phyloP scores from a whole-genome alignment of 768 basidiomycete genomes.

The Trametes maxima region DNA sequence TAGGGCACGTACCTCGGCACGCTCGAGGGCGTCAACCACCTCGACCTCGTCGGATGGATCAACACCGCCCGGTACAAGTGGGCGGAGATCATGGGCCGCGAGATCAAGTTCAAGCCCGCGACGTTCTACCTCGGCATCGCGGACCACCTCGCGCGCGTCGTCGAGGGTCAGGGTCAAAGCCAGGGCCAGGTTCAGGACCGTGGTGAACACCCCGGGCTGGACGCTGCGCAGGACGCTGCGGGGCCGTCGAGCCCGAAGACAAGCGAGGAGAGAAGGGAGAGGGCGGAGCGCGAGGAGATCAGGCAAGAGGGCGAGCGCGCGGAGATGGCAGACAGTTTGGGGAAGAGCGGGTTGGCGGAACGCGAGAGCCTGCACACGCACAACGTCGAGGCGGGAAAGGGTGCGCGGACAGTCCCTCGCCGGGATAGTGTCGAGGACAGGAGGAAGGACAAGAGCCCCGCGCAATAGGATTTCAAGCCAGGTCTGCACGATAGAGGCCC shows the following conservation, averaged over 20 bases:
- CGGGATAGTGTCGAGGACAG: background rate
- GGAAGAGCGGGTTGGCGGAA: slow-evolving; percentile 19
- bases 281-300: slow-evolving; percentile 27
- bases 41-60: slow-evolving; percentile 93
- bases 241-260: background rate
- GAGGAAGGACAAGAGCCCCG: slow-evolving; percentile 10
- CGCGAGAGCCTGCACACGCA: slow-evolving; percentile 1
- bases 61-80: slow-evolving; percentile 87
- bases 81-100: slow-evolving; percentile 84
- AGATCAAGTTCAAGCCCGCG: slow-evolving; percentile 89
- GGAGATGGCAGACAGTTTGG: slow-evolving; percentile 34
- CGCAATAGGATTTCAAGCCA: background rate
- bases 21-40: slow-evolving; percentile 85
- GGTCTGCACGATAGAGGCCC: background rate
- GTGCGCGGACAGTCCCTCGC: background rate
- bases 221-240: background rate
- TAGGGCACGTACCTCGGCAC: slow-evolving; percentile 96
- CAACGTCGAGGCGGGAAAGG: background rate
- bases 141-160: slow-evolving; percentile 75
- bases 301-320: slow-evolving; percentile 28
- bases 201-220: background rate
- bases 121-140: slow-evolving; percentile 88
- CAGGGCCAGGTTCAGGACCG: slow-evolving; percentile 28
- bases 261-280: slow-evolving; percentile 5
- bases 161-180: slow-evolving; percentile 52